Evolutionary conservation across 2,329 filamentous ascomycete genomes (phyloP), one percentile per base, ranked within the genome.

Genomic region (Boeremia lycopersici): DNA sequence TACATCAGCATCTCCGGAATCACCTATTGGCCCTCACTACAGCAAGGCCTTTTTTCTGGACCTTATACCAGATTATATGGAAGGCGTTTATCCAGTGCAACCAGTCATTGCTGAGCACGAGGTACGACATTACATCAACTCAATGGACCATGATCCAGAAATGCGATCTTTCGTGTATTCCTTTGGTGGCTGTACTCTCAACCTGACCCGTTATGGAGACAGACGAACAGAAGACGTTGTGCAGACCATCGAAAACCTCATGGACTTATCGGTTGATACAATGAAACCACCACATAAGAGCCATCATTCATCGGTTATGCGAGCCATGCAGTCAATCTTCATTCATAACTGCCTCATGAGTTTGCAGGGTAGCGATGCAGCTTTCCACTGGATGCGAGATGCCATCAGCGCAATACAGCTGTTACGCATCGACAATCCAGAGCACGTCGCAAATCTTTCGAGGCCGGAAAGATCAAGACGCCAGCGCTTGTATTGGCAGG

Each of bases 401-500:
- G 79, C 43, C 71, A 83, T 64, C 69, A 79, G 65, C 63, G 79
- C 61, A 6, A 67, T 74, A 23, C 70, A 74, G 38, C 51, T 73
- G 1, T 46, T 74, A 8, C 74, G 78, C 10, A 73, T 81, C 15
- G 76, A 79, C 52, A 75, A 77, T 35, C 67, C 72, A n/a, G 68
- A 75, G 4, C 58, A 65, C 6, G 69, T 75, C 53, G 58, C 57
- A 5, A 60, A 57, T 0, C 56, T 81, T 1, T 57, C 68, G 5
- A 62, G 64, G 3, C 61, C 74, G 2, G 77, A 81, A 47, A 68
- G 75, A 23, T 74, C 77, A 23, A 70, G 74, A 43, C 66, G 79
- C 43, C 80, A 83, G 57, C 74, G 82, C 3, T 67, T 83, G 1
- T 84, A 84, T 64, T 85, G 82, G 82, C 78, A 83, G 57, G 78